Evolutionary conservation across 306 rosid genomes (phyloP).

Genomic region (Fagus sylvatica): DNA sequence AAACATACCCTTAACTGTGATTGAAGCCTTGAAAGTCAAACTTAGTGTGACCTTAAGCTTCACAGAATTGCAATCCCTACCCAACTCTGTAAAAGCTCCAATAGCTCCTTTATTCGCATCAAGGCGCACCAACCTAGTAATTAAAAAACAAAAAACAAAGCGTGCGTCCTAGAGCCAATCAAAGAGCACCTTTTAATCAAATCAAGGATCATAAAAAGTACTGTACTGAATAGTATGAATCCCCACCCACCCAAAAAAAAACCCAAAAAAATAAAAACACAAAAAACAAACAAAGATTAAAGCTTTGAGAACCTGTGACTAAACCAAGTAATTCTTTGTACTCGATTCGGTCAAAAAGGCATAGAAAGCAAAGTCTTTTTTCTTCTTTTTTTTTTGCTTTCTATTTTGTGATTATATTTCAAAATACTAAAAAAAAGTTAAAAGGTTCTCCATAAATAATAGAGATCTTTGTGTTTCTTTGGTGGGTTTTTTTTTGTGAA

Average conservation of each 20-base stretch:
- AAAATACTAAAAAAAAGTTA: constrained; percentile 23
- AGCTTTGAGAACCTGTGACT: constrained; percentile 51
- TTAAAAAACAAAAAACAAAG: constrained; percentile 28
- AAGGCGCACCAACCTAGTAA: constrained; percentile 28
- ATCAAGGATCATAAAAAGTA: constrained; percentile 44
- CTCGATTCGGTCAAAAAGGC: constrained; percentile 55
- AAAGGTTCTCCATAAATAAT: constrained; percentile 23
- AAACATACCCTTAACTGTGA: constrained; percentile 41
- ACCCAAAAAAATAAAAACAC: not conserved
- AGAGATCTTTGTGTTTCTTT: not conserved
- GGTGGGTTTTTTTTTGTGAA: constrained; percentile 9
- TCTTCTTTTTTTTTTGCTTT: constrained; percentile 25
- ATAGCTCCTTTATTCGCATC: constrained; percentile 29
- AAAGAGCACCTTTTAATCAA: constrained; percentile 32
- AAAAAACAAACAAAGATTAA: constrained; percentile 16
- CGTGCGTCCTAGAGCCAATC: constrained; percentile 29
- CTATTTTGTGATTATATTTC: constrained; percentile 1
- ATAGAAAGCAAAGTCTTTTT: constrained; percentile 37
- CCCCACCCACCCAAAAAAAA: not conserved
- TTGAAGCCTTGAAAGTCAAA: constrained; percentile 47
- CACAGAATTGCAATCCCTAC: constrained; percentile 37
- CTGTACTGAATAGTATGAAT: not conserved
- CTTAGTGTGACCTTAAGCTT: constrained; percentile 33
- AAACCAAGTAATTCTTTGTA: constrained; percentile 43
- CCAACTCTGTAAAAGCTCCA: constrained; percentile 32